Base-by-base conservation (phyloP, 768 basidiomycete species). In the Terana coerulea region DNA sequence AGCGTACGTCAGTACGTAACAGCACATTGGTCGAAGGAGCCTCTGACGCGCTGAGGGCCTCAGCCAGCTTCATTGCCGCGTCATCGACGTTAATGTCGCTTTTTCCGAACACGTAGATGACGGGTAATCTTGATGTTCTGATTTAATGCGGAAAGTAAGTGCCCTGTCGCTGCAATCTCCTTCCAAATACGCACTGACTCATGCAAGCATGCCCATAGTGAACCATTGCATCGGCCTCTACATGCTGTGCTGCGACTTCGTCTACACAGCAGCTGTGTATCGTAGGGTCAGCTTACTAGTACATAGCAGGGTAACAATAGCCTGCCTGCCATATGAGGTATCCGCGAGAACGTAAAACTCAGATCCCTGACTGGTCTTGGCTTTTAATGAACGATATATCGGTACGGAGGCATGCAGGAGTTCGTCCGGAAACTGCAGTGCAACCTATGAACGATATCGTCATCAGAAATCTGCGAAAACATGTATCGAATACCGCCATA, bases 141-240 rank as follows among this genome's bases (percentile, higher is more conserved):
- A 11, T 29, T n/a, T n/a, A n/a, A n/a, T n/a, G n/a, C 19, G 19
- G n/a, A 12, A 42, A 12, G 40, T 25, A 29, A 22, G 8, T 37
- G 6, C 11, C 26, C 24, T 28, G 24, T n/a, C n/a, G n/a, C n/a
- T n/a, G n/a, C n/a, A n/a, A n/a, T n/a, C n/a, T n/a, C n/a, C n/a
- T n/a, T n/a, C n/a, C n/a, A n/a, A 26, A 5, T 29, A 75, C 91
- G 57, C 59, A 95, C 93, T 85, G 81, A 65, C 88, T 92, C 74
- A 98, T 80, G 66, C 97, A 99, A 0, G 95, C 94, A 72, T 97
- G 90, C 1, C 95, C 95, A 61, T 97, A 98, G 62, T 99, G 95
- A 2, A 99, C 85, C 55, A 97, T 77, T 7, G 85, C 81, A 63
- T 98, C 91, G 0, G 94, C 92, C 56, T 94, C 84, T 40, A 94